Percentiles rank a stretch among this genome's conserved stretches.
phyloP scores from a whole-genome alignment of 2,329 filamentous ascomycete species.

The Claviceps arundinis region DNA sequence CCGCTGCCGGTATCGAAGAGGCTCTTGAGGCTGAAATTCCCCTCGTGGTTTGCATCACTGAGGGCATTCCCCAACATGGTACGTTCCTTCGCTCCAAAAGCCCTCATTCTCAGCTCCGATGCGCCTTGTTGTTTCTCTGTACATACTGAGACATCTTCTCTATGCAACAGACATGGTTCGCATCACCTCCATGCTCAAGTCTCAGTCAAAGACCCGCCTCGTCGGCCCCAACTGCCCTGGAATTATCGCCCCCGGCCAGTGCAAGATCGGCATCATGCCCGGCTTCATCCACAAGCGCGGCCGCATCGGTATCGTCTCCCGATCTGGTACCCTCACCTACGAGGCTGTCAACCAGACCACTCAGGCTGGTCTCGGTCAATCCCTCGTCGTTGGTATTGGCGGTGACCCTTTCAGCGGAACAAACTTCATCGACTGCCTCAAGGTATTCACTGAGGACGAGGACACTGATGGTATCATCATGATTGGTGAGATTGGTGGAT shows the following conservation, averaged over 20 bases:
- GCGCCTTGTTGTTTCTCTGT: background rate
- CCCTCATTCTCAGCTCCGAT: background rate
- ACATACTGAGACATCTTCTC: constrained; percentile 5
- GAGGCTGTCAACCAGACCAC: constrained; percentile 99
- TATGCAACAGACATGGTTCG: constrained; percentile 75
- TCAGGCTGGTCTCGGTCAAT: constrained; percentile 90
- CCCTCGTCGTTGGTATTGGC: constrained; percentile 93
- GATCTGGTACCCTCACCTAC: constrained; percentile 96
- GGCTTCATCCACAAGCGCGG: constrained; percentile 99
- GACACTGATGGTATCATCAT: constrained; percentile 99
- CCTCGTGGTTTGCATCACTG: constrained; percentile 92
- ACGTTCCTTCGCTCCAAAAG: constrained; percentile 20
- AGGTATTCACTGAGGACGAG: constrained; percentile 88
- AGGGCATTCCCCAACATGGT: constrained; percentile 97
- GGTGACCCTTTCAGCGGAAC: constrained; percentile 98
- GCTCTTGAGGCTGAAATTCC: constrained; percentile 86
- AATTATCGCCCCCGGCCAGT: constrained; percentile 89
- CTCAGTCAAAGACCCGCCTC: constrained; percentile 90
- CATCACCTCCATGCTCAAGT: constrained; percentile 96
- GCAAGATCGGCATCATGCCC: constrained; percentile 99
- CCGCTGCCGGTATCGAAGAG: constrained; percentile 92
- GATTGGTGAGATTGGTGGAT: constrained; percentile 98
- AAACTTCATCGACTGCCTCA: constrained; percentile 99
- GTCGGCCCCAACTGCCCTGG: constrained; percentile 97
- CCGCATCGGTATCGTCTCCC: constrained; percentile 95